A percentile compares a stretch with the other conserved stretches of the same genome.
phyloP scores from a whole-genome alignment of 1,284 basidiomycete genomes.

The Paramarasmius palmivorus region DNA sequence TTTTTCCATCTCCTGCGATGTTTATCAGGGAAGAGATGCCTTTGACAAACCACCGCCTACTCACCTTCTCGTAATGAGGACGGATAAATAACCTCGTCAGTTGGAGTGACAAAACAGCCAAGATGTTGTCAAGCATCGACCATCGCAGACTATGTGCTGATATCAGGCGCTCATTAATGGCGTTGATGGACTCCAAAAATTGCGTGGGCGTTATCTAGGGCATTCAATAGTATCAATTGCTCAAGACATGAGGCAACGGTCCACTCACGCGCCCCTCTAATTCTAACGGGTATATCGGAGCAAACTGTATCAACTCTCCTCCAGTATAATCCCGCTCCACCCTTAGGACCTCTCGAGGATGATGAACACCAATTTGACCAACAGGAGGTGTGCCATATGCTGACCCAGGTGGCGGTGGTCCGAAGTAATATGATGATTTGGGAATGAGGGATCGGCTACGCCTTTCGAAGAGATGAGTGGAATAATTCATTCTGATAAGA shows the following conservation, averaged over 20 bases:
- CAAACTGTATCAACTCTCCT: constrained; percentile 80
- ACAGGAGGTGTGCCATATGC: constrained; percentile 76
- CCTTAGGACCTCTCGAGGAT: constrained; percentile 82
- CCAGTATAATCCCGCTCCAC: constrained; percentile 82
- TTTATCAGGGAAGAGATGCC: not conserved
- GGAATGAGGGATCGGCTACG: constrained; percentile 57
- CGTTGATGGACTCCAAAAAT: constrained; percentile 82
- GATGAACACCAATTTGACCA: constrained; percentile 80
- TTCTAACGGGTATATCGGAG: constrained; percentile 79
- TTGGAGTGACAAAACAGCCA: constrained; percentile 76
- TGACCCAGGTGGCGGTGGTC: constrained; percentile 70
- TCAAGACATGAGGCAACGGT: constrained; percentile 7
- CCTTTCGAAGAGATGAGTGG: constrained; percentile 24
- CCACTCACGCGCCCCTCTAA: constrained; percentile 80
- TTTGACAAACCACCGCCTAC: constrained; percentile 20
- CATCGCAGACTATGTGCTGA: constrained; percentile 71
- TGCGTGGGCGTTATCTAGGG: constrained; percentile 77
- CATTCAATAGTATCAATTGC: too few species aligned
- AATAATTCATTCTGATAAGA: constrained; percentile 4
- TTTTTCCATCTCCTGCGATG: constrained; percentile 71
- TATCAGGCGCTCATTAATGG: constrained; percentile 80
- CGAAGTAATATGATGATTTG: constrained; percentile 79
- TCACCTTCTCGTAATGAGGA: constrained; percentile 77
- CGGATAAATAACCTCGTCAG: constrained; percentile 61
- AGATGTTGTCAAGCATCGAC: constrained; percentile 64